Evolutionary conservation across 495 filamentous ascomycete genomes (phyloP).

Genomic region (Lasiosphaeria ovina): DNA sequence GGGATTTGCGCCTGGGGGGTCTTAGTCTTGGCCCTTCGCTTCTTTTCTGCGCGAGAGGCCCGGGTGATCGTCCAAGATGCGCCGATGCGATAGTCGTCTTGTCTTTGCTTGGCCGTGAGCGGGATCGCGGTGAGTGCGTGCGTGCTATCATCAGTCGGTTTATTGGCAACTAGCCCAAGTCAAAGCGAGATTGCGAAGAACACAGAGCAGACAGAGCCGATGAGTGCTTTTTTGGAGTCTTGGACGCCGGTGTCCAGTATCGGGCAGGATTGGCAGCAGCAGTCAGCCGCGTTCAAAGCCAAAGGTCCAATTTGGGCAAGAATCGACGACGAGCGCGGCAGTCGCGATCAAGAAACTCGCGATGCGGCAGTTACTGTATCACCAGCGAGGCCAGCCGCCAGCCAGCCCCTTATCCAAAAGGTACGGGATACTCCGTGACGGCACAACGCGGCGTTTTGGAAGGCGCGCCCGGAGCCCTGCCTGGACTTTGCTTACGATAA

Average conservation of each 20-base stretch:
- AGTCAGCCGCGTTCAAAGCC: background rate
- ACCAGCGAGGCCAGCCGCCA: no score
- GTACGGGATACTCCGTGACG: no score
- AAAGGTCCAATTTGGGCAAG: no score
- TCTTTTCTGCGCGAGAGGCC: background rate
- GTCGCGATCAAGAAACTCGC: no score
- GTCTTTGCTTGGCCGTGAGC: background rate
- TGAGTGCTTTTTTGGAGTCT: background rate
- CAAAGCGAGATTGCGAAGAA: conserved; percentile 16
- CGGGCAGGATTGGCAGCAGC: background rate
- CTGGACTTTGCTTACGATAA: no score
- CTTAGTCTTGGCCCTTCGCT: background rate
- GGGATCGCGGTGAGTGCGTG: background rate
- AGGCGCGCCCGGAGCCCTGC: no score
- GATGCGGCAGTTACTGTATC: no score
- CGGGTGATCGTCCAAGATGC: background rate
- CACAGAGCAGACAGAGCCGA: background rate
- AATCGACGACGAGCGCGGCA: no score
- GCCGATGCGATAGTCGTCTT: background rate
- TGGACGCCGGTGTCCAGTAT: background rate
- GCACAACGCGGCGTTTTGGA: no score
- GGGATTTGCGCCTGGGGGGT: background rate
- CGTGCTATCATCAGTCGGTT: background rate
- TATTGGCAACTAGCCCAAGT: conserved; percentile 4
- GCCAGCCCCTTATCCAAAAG: no score